These are phyloP conservation scores for Graphilbum sp. DNA, from an alignment of 2,329 filamentous ascomycete genomes.

Conservation along the genomic window DNA sequence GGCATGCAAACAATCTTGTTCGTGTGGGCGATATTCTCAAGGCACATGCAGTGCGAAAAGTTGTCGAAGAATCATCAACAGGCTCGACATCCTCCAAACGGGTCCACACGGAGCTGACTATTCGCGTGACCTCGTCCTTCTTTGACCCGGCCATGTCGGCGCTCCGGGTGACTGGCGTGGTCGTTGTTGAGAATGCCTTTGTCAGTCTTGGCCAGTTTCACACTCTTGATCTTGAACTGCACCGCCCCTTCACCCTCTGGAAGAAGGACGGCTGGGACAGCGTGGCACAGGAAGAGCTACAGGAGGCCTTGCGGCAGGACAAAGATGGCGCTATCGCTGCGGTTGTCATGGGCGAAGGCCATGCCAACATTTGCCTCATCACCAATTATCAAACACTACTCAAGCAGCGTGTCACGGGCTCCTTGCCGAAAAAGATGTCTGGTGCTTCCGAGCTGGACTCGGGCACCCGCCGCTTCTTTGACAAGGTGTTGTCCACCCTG, in stretches of 20 bases:
- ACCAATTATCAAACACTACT: slow-evolving; percentile 66
- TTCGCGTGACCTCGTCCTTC: slow-evolving; percentile 39
- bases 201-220: slow-evolving; percentile 40
- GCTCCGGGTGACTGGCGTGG: slow-evolving; percentile 38
- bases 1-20: slow-evolving; percentile 47
- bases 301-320: slow-evolving; percentile 63
- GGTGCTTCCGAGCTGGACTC: slow-evolving; percentile 50
- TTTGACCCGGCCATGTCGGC: slow-evolving; percentile 39
- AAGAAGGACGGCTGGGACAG: slow-evolving; percentile 84
- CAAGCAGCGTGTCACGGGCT: slow-evolving; percentile 50
- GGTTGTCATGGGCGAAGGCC: slow-evolving; percentile 82
- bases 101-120: slow-evolving; percentile 40
- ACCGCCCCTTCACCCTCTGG: slow-evolving; percentile 74
- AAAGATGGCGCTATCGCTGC: slow-evolving; percentile 72
- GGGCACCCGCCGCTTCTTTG: slow-evolving; percentile 62
- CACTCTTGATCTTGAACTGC: slow-evolving; percentile 65
- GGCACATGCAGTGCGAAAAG: slow-evolving; percentile 39
- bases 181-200: slow-evolving; percentile 34
- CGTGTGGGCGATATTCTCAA: slow-evolving; percentile 33
- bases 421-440: slow-evolving; percentile 51
- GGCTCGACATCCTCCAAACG: slow-evolving; percentile 31
- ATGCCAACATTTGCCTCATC: slow-evolving; percentile 70
- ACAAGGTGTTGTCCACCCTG: slow-evolving; percentile 58
- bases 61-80: slow-evolving; percentile 27
- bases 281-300: slow-evolving; percentile 61